phyloP scores from a whole-genome alignment of 305 asterid species.

The Fraxinus velutina region DNA sequence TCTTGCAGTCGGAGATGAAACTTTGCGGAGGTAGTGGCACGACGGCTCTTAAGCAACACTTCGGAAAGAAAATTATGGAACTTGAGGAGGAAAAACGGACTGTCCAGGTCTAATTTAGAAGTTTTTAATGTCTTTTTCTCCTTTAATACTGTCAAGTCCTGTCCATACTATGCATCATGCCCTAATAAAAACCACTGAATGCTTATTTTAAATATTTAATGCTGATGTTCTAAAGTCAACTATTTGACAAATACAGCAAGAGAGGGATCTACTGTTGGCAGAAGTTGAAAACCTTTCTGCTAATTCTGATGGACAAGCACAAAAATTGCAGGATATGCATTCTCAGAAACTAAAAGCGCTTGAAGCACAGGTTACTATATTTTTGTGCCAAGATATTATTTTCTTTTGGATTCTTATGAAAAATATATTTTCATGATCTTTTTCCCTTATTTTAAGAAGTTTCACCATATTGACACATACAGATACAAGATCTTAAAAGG shows the following conservation, averaged over 20 bases:
- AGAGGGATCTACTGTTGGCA: conserved; percentile 75
- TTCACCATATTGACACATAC: conserved; percentile 15
- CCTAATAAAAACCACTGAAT: neutral
- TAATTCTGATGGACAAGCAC: conserved; percentile 85
- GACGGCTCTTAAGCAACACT: conserved; percentile 88
- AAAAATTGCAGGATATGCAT: conserved; percentile 80
- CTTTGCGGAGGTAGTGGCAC: conserved; percentile 80
- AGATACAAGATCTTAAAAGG: conserved; percentile 98
- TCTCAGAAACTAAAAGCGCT: conserved; percentile 78
- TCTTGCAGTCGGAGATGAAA: conserved; percentile 91
- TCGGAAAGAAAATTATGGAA: conserved; percentile 85
- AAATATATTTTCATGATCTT: neutral
- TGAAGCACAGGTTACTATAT: conserved; percentile 73
- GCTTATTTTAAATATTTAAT: neutral
- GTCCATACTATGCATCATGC: neutral
- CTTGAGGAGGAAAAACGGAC: conserved; percentile 94
- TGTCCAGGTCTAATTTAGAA: conserved; percentile 60
- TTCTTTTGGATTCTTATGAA: conserved; percentile 1
- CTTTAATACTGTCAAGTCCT: neutral
- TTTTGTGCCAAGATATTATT: neutral
- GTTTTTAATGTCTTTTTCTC: neutral
- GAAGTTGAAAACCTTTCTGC: conserved; percentile 96
- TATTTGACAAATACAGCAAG: conserved; percentile 47
- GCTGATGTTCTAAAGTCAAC: conserved; percentile 22
- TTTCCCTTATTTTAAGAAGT: conserved; percentile 2